Conservation (phyloP, 257 asterid species). For the Cinchona pubescens region DNA sequence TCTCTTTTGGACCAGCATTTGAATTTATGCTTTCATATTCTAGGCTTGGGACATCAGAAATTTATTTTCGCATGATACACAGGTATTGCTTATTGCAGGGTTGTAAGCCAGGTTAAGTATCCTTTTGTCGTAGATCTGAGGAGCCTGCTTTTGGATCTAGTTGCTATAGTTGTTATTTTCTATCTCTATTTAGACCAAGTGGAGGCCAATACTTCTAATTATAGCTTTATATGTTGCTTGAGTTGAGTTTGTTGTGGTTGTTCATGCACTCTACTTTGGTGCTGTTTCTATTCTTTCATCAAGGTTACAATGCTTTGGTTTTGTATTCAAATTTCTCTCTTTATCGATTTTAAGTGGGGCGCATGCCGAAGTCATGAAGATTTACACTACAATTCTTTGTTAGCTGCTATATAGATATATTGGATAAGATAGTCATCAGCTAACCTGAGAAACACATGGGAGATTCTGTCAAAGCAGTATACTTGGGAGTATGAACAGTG, state of each 20-base stretch:
- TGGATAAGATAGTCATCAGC: no score
- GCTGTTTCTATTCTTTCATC: background rate
- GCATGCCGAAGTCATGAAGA: background rate
- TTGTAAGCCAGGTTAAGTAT: constrained; percentile 95
- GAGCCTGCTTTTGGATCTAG: constrained; percentile 97
- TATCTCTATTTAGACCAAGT: background rate
- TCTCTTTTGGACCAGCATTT: no score
- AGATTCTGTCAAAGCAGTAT: constrained; percentile 61
- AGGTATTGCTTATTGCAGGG: constrained; percentile 52
- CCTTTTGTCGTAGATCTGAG: constrained; percentile 98
- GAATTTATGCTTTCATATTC: background rate
- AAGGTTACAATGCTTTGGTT: no score
- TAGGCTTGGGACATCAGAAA: background rate
- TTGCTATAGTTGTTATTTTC: constrained; percentile 48
- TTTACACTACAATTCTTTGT: background rate
- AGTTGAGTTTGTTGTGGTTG: background rate
- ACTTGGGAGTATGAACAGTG: constrained; percentile 83
- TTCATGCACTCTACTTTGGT: background rate
- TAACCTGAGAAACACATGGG: constrained; percentile 71
- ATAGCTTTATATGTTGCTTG: background rate
- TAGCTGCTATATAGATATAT: no score
- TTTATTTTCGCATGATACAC: background rate
- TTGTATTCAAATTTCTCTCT: no score
- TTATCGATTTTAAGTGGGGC: background rate
- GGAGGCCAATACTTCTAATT: background rate